Evolutionary conservation across 2,329 filamentous ascomycete genomes (phyloP).

Genomic region (Cryphonectria japonica): DNA sequence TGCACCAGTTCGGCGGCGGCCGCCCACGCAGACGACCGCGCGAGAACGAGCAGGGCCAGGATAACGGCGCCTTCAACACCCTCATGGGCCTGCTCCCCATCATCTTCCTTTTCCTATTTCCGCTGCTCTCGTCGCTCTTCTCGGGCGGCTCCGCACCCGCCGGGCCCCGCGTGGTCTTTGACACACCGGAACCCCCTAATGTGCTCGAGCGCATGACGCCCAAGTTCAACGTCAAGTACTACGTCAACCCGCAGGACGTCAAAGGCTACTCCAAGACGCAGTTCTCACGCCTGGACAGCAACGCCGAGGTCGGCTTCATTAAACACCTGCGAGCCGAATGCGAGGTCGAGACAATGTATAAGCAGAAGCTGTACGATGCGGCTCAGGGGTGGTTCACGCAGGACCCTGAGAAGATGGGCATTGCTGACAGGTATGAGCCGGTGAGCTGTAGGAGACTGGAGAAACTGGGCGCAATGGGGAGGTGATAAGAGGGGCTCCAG

Average conservation of each 20-base stretch:
- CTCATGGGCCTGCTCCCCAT: slow-evolving; percentile 83
- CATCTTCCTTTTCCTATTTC: slow-evolving; percentile 84
- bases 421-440: slow-evolving; percentile 61
- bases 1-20: slow-evolving; percentile 91
- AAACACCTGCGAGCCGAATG: slow-evolving; percentile 71
- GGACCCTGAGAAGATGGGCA: slow-evolving; percentile 77
- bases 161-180: slow-evolving; percentile 76
- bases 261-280: slow-evolving; percentile 70
- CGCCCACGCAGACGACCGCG: slow-evolving; percentile 76
- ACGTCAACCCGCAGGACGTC: slow-evolving; percentile 78
- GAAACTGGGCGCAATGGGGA: slow-evolving; percentile 40
- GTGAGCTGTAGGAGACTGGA: slow-evolving; percentile 57
- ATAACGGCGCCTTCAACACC: slow-evolving; percentile 57
- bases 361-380: slow-evolving; percentile 71
- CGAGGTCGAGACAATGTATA: slow-evolving; percentile 69
- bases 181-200: slow-evolving; percentile 69
- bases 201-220: slow-evolving; percentile 74
- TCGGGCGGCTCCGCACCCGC: slow-evolving; percentile 56
- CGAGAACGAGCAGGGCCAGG: slow-evolving; percentile 57
- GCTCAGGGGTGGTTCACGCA: slow-evolving; percentile 87
- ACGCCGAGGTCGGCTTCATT: slow-evolving; percentile 76
- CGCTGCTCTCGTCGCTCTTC: slow-evolving; percentile 81
- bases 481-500: slow-evolving; percentile 5
- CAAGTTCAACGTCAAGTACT: slow-evolving; percentile 79
- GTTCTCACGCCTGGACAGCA: slow-evolving; percentile 74